phyloP scores from a whole-genome alignment of 148 eudicot species.

The Tetragonia tetragonoides region DNA sequence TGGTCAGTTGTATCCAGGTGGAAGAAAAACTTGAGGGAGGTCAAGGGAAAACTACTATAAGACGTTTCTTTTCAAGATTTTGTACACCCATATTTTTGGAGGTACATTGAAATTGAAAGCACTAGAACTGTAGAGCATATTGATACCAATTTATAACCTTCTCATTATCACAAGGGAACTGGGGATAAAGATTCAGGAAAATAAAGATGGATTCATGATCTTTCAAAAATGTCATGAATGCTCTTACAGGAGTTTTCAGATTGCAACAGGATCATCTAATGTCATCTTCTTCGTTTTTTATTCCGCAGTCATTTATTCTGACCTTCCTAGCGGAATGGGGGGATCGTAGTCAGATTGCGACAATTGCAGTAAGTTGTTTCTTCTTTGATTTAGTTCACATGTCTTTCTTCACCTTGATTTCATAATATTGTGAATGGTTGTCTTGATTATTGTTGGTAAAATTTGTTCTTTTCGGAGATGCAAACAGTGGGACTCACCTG shows the following conservation, averaged over 20 bases:
- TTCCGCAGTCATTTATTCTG: slow-evolving; percentile 87
- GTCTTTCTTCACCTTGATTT: neutral
- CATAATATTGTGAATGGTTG: neutral
- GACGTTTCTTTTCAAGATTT: slow-evolving; percentile 88
- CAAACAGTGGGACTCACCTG: no score
- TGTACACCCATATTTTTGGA: slow-evolving; percentile 90
- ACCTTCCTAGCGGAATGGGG: slow-evolving; percentile 99
- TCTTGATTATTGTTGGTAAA: neutral
- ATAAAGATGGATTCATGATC: neutral
- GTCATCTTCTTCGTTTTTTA: neutral
- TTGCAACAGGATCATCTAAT: neutral
- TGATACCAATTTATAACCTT: neutral
- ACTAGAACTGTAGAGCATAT: neutral
- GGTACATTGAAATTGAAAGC: slow-evolving; percentile 41
- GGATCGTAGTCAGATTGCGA: slow-evolving; percentile 97
- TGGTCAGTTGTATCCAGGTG: slow-evolving; percentile 47
- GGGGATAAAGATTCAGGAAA: neutral
- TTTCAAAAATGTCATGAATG: neutral
- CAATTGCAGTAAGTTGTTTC: slow-evolving; percentile 82
- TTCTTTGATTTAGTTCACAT: neutral
- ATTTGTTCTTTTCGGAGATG: no score
- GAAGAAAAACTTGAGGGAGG: slow-evolving; percentile 97
- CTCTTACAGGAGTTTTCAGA: neutral
- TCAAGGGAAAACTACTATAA: slow-evolving; percentile 75
- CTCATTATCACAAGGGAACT: neutral